Conservation (phyloP, 495 filamentous ascomycete genomes). For the Penicillium canariense region DNA sequence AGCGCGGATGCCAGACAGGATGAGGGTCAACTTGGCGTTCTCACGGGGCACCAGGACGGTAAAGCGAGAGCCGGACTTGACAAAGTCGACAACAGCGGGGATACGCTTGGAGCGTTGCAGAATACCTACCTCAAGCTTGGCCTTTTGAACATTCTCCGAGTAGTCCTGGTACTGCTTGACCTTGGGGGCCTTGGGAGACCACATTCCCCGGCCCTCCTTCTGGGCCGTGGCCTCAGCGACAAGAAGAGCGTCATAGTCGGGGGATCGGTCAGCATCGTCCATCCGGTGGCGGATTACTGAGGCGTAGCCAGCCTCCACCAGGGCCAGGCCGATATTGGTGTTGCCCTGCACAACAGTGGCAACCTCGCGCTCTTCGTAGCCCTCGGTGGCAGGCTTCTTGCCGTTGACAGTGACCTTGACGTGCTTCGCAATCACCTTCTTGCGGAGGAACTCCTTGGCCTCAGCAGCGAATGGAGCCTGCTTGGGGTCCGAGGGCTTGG, state of each 20-base stretch:
- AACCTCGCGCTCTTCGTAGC: conserved; percentile 91
- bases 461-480: conserved; percentile 86
- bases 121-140: conserved; percentile 84
- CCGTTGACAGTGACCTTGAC: conserved; percentile 85
- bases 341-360: conserved; percentile 78
- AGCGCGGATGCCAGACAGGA: conserved; percentile 91
- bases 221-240: conserved; percentile 83
- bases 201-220: conserved; percentile 89
- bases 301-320: conserved; percentile 89
- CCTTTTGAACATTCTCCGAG: conserved; percentile 89
- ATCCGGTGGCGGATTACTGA: conserved; percentile 91
- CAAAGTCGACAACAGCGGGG: conserved; percentile 94
- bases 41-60: conserved; percentile 89
- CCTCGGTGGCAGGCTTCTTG: conserved; percentile 83
- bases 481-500: conserved; percentile 75
- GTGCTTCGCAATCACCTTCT: conserved; percentile 93
- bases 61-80: conserved; percentile 93
- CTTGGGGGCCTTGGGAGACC: conserved; percentile 80
- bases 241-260: conserved; percentile 90
- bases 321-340: conserved; percentile 79
- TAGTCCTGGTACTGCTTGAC: conserved; percentile 79
- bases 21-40: conserved; percentile 90
- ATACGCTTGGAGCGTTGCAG: conserved; percentile 87
- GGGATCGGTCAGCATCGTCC: conserved; percentile 87
- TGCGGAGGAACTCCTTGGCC: conserved; percentile 93